These are phyloP conservation scores for Albifimbria verrucaria DNA, from an alignment of 2,329 filamentous ascomycete genomes.

Conservation along the genomic window DNA sequence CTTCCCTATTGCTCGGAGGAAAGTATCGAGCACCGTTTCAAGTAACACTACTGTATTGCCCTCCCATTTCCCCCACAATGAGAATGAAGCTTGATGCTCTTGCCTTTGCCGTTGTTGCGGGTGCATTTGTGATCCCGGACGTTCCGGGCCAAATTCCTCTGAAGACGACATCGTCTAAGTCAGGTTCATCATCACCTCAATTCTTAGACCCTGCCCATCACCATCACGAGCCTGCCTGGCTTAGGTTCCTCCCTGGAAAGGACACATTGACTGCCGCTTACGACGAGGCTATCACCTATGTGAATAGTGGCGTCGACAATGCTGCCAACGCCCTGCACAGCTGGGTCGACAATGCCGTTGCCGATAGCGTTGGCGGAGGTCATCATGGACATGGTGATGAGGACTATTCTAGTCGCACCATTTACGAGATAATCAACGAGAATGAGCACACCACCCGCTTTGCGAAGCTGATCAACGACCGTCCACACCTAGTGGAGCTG, in stretches of 20 bases:
- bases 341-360: not conserved
- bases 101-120: not conserved
- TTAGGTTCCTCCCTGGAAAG: not conserved
- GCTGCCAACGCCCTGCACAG: not conserved
- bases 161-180: not conserved
- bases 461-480: slow-evolving; percentile 69
- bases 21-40: not conserved
- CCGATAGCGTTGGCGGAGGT: not conserved
- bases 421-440: slow-evolving; percentile 75
- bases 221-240: not conserved
- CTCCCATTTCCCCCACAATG: not conserved
- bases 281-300: not conserved
- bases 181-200: not conserved
- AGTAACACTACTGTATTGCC: not conserved
- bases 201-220: not conserved
- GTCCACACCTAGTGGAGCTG: slow-evolving; percentile 65
- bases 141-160: not conserved
- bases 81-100: not conserved
- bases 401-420: slow-evolving; percentile 61
- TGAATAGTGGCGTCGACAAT: not conserved
- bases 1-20: not conserved
- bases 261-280: not conserved
- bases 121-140: slow-evolving; percentile 1
- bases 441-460: slow-evolving; percentile 77
- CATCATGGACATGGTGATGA: slow-evolving; percentile 5